These are phyloP conservation scores for Plenodomus biglobosus DNA, from an alignment of 2,329 filamentous ascomycete genomes.

Conservation along the genomic window DNA sequence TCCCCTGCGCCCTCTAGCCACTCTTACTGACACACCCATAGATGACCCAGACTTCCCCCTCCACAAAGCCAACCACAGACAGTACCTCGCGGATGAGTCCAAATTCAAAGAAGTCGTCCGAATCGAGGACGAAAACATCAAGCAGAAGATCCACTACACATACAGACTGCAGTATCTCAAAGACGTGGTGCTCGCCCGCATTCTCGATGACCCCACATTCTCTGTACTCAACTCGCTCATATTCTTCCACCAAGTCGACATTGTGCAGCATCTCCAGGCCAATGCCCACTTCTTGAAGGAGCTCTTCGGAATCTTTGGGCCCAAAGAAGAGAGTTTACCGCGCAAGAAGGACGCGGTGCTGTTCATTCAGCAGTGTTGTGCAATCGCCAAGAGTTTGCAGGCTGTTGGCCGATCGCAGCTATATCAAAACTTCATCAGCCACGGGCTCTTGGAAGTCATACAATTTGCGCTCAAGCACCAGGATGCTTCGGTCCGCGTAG, in stretches of 20 bases:
- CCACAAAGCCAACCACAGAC: constrained; percentile 95
- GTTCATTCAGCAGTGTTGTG: constrained; percentile 95
- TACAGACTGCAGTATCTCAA: constrained; percentile 96
- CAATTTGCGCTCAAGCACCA: constrained; percentile 85
- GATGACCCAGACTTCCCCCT: constrained; percentile 96
- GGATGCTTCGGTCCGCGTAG: constrained; percentile 83
- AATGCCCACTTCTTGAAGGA: constrained; percentile 79
- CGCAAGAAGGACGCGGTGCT: constrained; percentile 92
- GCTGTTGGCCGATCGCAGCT: constrained; percentile 76
- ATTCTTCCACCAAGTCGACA: constrained; percentile 98
- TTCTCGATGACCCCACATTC: constrained; percentile 96
- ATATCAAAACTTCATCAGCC: constrained; percentile 85
- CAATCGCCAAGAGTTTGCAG: constrained; percentile 92
- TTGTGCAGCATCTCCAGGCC: constrained; percentile 88
- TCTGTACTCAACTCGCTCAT: constrained; percentile 96
- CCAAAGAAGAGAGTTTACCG: constrained; percentile 63
- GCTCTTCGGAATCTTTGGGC: constrained; percentile 81
- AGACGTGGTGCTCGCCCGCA: constrained; percentile 94
- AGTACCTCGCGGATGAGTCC: constrained; percentile 84
- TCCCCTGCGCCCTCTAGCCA: not conserved
- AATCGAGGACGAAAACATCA: constrained; percentile 79
- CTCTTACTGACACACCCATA: constrained; percentile 43
- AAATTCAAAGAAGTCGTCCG: constrained; percentile 95
- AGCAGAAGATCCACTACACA: constrained; percentile 91
- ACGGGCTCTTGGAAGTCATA: constrained; percentile 86